Evolutionary conservation across 2,329 filamentous ascomycete species (phyloP).

Genomic region (Diplodia seriata): DNA sequence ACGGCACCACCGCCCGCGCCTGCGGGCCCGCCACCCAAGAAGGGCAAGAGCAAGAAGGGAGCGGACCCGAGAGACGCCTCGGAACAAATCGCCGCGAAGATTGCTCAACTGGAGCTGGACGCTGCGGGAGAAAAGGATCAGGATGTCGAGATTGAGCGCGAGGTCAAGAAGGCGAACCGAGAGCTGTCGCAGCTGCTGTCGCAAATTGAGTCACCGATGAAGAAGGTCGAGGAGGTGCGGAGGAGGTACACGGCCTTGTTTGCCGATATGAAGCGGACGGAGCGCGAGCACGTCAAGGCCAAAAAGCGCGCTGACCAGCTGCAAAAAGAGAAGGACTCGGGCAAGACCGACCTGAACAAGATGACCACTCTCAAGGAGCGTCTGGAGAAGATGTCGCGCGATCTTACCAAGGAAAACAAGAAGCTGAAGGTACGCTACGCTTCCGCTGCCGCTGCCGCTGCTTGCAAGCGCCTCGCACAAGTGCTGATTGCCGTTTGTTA

Average conservation of each 20-base stretch:
- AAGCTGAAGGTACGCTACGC: conserved; percentile 79
- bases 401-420: conserved; percentile 96
- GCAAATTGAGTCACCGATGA: conserved; percentile 89
- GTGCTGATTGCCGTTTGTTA: conserved; percentile 46
- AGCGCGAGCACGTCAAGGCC: conserved; percentile 92
- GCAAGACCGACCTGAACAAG: conserved; percentile 86
- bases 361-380: conserved; percentile 93
- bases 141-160: conserved; percentile 93
- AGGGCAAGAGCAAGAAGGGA: conserved; percentile 80
- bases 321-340: conserved; percentile 95
- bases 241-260: conserved; percentile 91
- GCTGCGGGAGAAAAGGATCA: conserved; percentile 93
- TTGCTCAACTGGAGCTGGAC: conserved; percentile 93
- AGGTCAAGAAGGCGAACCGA: conserved; percentile 91
- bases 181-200: conserved; percentile 85
- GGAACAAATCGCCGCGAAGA: conserved; percentile 89
- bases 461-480: not conserved
- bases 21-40: conserved; percentile 64
- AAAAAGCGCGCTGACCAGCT: conserved; percentile 94
- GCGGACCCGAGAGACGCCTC: conserved; percentile 87
- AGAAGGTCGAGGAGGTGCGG: conserved; percentile 88
- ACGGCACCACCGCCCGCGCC: conserved; percentile 30
- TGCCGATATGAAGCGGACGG: conserved; percentile 92
- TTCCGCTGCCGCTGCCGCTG: too few relatives aligned
- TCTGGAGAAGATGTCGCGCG: conserved; percentile 91